A percentile compares a stretch with the other conserved stretches of the same genome.
These are phyloP conservation scores for Cyberlindnera subsufficiens DNA, from an alignment of 805 yeast genomes.

Conservation along the genomic window DNA sequence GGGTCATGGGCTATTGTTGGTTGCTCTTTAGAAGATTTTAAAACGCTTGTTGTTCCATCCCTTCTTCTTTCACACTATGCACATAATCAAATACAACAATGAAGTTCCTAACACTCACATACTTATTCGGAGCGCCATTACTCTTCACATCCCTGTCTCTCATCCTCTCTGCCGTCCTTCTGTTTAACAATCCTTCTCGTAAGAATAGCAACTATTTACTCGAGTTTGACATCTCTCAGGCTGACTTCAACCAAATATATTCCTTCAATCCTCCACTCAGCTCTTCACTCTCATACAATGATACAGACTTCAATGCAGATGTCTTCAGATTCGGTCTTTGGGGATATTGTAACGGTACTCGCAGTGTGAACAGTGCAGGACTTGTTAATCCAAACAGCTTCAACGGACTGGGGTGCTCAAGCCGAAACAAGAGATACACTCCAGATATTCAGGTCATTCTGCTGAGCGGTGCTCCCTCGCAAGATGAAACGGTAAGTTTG, in stretches of 20 bases:
- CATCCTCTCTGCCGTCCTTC: not conserved
- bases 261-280: not conserved
- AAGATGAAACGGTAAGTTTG: not conserved
- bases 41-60: not conserved
- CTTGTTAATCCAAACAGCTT: not conserved
- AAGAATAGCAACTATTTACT: not conserved
- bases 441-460: not conserved
- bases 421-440: not conserved
- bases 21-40: too few relatives aligned
- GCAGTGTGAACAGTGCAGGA: not conserved
- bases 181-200: not conserved
- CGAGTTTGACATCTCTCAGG: constrained; percentile 1
- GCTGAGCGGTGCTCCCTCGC: too few relatives aligned
- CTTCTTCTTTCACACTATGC: not conserved
- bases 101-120: not conserved
- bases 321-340: constrained; percentile 1
- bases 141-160: not conserved
- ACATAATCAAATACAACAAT: not conserved
- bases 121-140: not conserved
- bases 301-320: not conserved
- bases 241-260: not conserved
- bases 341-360: not conserved
- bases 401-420: not conserved
- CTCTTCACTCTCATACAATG: not conserved
- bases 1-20: too few relatives aligned